Base-by-base conservation (phyloP, 345 rosid species). In the Linum tenue region DNA sequence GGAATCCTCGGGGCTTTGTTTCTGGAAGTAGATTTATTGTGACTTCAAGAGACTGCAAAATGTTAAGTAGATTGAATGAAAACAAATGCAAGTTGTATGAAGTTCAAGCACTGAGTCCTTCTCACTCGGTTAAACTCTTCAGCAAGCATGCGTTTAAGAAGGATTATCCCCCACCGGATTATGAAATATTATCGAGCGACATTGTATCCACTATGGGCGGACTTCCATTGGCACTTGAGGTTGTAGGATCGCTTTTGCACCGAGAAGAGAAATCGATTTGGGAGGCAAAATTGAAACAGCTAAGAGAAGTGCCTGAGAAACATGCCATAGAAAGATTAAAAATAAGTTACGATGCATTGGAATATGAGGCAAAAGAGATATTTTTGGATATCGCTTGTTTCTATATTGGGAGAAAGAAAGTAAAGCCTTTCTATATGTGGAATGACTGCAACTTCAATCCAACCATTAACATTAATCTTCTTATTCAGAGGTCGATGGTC, bases 341-440 rank as follows among this genome's bases (percentile, higher is more conserved):
- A 17, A 63, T 65, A 16, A 59, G 77, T 60, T 73, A 38, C 11
- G 66, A 69, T 2, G 63, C 44, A 39, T 64, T 75, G 6, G 17
- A 36, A 16, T 5, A 48, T 9, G 7, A 0, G 3, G 63, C 58
- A 11, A 62, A 70, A 62, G 31, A 64, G 2, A 71, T 75, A 55
- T 75, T 72, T 65, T 70, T 74, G 2, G 67, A 69, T 64, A 38
- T 73, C 37, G 73, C 77, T 7, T 69, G 73, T 36, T 74, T 67
- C 57, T 68, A 68, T 16, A 48, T 37, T n/a, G 56, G 48, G 22
- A 22, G 22, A 17, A 9, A 61, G 14, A 53, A 15, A 14, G 39
- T n/a, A 44, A 0, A 7, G 7, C 10, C 51, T 44, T 3, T 14
- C 12, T 44, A 44, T 3, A 44, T 44, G 51, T 44, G 51, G 51